Evolutionary conservation across 1,284 basidiomycete genomes (phyloP).

Genomic region (Papiliotrema laurentii): DNA sequence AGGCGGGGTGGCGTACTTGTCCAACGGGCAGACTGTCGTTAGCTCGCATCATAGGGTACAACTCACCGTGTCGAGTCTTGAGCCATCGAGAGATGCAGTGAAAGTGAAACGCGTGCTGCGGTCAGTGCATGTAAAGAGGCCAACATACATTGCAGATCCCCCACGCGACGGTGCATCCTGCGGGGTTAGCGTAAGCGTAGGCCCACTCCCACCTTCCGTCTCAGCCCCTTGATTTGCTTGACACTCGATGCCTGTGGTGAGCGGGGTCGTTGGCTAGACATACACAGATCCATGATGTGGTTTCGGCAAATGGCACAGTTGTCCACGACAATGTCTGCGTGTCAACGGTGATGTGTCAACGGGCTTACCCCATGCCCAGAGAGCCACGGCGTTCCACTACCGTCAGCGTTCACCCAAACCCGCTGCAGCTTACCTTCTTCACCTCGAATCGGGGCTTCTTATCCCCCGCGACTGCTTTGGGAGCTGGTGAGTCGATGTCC

Average conservation of each 20-base stretch:
- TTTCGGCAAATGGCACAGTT: constrained; percentile 95
- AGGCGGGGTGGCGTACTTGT: constrained; percentile 61
- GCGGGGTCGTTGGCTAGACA: constrained; percentile 8
- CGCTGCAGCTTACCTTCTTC: constrained; percentile 68
- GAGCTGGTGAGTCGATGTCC: constrained; percentile 62
- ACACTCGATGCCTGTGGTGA: constrained; percentile 85
- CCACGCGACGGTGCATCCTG: constrained; percentile 97
- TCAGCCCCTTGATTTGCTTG: constrained; percentile 98
- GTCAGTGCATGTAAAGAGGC: background rate
- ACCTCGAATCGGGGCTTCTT: constrained; percentile 76
- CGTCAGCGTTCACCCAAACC: constrained; percentile 3
- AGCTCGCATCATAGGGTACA: constrained; percentile 1
- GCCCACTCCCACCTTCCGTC: constrained; percentile 56
- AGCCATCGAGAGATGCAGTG: constrained; percentile 99
- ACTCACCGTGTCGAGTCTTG: constrained; percentile 79
- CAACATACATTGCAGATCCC: constrained; percentile 90
- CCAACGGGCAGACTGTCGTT: constrained; percentile 79
- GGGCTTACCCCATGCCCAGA: constrained; percentile 89
- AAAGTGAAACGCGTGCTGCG: constrained; percentile 99
- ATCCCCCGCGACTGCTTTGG: constrained; percentile 52
- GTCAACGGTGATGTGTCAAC: constrained; percentile 1
- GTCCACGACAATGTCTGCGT: constrained; percentile 83
- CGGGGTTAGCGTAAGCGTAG: background rate
- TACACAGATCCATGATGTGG: constrained; percentile 98
- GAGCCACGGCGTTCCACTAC: constrained; percentile 92